phyloP scores from a whole-genome alignment of 352 stramenopile species.

The Globisporangium middletonii region DNA sequence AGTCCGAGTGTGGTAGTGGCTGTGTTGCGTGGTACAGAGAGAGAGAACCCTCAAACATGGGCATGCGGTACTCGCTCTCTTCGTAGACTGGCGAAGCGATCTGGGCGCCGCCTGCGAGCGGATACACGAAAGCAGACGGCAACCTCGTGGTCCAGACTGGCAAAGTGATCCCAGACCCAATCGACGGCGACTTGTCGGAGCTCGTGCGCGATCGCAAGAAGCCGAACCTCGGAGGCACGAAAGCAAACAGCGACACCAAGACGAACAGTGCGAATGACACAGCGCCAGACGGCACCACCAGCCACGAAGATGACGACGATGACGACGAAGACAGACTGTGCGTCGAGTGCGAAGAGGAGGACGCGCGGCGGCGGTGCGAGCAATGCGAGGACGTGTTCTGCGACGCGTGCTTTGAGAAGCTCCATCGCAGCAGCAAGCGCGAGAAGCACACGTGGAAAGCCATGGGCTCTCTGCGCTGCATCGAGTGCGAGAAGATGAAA shows the following conservation, averaged over 20 bases:
- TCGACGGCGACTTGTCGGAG: constrained; percentile 27
- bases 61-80: background rate
- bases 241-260: background rate
- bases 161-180: constrained; percentile 50
- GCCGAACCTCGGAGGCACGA: constrained; percentile 8
- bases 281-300: constrained; percentile 3
- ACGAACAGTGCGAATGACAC: background rate
- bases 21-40: too few species aligned
- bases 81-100: constrained; percentile 55
- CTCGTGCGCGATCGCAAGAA: constrained; percentile 21
- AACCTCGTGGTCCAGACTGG: constrained; percentile 66
- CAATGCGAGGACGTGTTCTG: constrained; percentile 82
- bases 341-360: constrained; percentile 75
- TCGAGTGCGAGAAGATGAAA: constrained; percentile 84
- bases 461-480: constrained; percentile 66
- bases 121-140: constrained; percentile 67
- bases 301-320: constrained; percentile 20
- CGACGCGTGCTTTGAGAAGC: constrained; percentile 64
- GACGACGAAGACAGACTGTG: constrained; percentile 64
- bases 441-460: constrained; percentile 74
- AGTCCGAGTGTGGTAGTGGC: background rate
- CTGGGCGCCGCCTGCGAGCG: constrained; percentile 57
- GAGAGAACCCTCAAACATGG: background rate
- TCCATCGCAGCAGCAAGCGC: constrained; percentile 67
- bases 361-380: constrained; percentile 52